Base-by-base conservation (phyloP, 2,329 filamentous ascomycete species). In the Talaromyces sp. region DNA sequence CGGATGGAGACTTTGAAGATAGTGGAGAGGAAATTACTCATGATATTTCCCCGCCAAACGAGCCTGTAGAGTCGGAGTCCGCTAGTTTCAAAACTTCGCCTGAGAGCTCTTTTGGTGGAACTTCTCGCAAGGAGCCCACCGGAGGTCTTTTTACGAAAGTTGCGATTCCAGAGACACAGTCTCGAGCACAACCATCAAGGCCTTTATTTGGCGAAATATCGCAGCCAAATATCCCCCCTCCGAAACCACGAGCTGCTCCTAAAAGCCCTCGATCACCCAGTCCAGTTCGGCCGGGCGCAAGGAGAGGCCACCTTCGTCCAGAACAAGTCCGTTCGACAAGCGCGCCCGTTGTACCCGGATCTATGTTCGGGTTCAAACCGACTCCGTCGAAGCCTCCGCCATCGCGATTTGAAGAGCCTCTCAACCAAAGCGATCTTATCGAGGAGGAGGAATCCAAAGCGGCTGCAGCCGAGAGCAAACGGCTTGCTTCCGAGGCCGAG, bases 1-100 rank as follows among this genome's bases (percentile, higher is more conserved):
- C 74, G 43, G 76, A 75, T 52, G 78, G 79, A 4, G 80, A 80
- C 37, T 82, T 82, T 68, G 77, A 76, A 63, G 80, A 80, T 57
- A 82, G 79, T 63, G 81, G 78, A 10, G 78, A 82, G 63, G 81
- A 83, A 41, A 73, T 81, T n/a, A 78, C 78, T 1, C 75, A 79
- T 47, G 79, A 81, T 31, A 66, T 76, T 52, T 74, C 72, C 59
- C 70, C 74, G 16, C 66, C 67, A n/a, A 73, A 73, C 37, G 72
- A 74, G 43, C 64, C 66, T 35, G 54, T 67, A 9, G 75, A 77
- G 49, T 68, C 69, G 13, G 72, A 72, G 7, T 70, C 73, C 5
- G 72, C 74, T 43, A 79, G 75, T 56, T 70, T 78, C 2, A 78
- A 79, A 63, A 75, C 74, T 10, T 80, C 80, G 0, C 77, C 77